These are phyloP conservation scores for Aspergillus chevalieri DNA, from an alignment of 2,329 filamentous ascomycete genomes.

Conservation along the genomic window DNA sequence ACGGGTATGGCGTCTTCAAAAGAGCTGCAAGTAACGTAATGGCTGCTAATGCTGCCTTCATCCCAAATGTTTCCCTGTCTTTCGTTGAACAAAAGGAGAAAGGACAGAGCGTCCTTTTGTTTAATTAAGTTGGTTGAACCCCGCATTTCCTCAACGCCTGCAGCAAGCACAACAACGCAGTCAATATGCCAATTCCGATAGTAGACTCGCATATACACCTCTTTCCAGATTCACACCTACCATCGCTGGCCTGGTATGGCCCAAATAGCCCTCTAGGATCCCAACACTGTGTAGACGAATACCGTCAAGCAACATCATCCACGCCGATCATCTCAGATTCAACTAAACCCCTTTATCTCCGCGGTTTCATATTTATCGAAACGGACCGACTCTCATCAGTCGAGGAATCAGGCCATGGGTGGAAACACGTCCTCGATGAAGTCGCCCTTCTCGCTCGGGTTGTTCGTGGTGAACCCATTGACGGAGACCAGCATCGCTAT, in stretches of 20 bases:
- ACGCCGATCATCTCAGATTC: slow-evolving; percentile 19
- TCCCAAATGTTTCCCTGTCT: too few relatives aligned
- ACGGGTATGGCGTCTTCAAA: not conserved
- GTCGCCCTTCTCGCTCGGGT: slow-evolving; percentile 63
- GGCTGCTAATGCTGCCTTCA: too few relatives aligned
- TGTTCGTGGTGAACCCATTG: slow-evolving; percentile 52
- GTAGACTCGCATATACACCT: slow-evolving; percentile 92
- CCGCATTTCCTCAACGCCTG: not conserved
- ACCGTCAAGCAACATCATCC: slow-evolving; percentile 44
- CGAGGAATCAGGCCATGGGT: slow-evolving; percentile 49
- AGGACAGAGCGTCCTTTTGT: too few relatives aligned
- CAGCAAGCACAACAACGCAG: not conserved
- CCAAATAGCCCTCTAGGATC: slow-evolving; percentile 54
- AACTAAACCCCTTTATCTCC: slow-evolving; percentile 38
- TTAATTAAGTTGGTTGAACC: too few relatives aligned
- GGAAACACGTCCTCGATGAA: slow-evolving; percentile 64
- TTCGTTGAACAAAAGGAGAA: too few relatives aligned
- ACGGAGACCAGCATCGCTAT: slow-evolving; percentile 53
- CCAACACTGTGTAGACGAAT: slow-evolving; percentile 61
- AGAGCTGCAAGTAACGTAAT: too few relatives aligned
- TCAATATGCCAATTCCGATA: slow-evolving; percentile 44
- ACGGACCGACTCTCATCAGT: slow-evolving; percentile 65
- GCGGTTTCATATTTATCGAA: slow-evolving; percentile 77
- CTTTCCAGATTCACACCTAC: slow-evolving; percentile 63
- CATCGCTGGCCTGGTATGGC: slow-evolving; percentile 64